These are phyloP conservation scores for Chaetomium olivaceum DNA, from an alignment of 2,329 filamentous ascomycete genomes.

Conservation along the genomic window DNA sequence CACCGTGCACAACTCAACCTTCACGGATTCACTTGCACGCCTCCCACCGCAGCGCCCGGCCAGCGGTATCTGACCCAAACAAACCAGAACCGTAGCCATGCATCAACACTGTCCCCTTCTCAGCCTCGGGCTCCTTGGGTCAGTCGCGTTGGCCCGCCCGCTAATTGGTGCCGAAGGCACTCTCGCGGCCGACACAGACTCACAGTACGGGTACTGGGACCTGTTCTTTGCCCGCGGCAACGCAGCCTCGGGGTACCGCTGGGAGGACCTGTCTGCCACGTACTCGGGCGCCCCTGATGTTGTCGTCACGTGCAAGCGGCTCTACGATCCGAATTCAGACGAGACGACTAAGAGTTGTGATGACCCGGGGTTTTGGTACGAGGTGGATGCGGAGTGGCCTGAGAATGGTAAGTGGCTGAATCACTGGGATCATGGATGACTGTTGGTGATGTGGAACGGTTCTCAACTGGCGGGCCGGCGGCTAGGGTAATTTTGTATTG, in stretches of 20 bases:
- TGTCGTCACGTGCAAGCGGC: not conserved
- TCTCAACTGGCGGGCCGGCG: too few species aligned
- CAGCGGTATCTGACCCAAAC: not conserved
- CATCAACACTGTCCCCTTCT: not conserved
- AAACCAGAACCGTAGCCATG: not conserved
- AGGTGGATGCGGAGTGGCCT: not conserved
- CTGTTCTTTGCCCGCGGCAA: conserved; percentile 5
- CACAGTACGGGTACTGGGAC: conserved; percentile 5
- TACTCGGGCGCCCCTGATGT: not conserved
- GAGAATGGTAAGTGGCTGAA: not conserved
- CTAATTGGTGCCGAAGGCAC: too few species aligned
- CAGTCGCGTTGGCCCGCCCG: not conserved
- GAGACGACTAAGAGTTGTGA: not conserved
- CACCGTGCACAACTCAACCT: not conserved
- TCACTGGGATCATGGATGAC: not conserved
- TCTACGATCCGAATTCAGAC: not conserved
- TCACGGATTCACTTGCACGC: not conserved
- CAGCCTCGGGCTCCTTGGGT: not conserved
- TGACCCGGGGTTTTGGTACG: conserved; percentile 1
- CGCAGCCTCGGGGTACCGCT: conserved; percentile 9
- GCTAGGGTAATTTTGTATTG: not conserved
- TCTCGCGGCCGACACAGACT: not conserved
- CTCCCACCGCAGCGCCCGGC: not conserved
- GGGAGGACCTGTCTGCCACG: conserved; percentile 4
- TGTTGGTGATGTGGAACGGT: not conserved